Evolutionary conservation across 2,329 filamentous ascomycete species (phyloP).

Genomic region (Dothideomycetidae sp.): DNA sequence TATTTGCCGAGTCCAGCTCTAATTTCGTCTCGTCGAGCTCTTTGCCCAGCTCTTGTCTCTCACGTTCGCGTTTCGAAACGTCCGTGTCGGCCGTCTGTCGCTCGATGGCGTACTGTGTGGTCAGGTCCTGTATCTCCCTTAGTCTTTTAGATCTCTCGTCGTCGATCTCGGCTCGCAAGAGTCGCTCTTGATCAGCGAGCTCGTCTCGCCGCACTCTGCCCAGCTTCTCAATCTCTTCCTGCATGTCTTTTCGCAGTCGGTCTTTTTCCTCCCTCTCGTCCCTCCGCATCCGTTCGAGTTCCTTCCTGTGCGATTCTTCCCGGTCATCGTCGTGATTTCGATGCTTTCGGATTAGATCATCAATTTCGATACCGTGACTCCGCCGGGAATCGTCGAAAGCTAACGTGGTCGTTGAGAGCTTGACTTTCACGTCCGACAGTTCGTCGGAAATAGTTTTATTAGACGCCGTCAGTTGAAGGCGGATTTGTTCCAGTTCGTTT

Average conservation of each 20-base stretch:
- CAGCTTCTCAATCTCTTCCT: conserved; percentile 43
- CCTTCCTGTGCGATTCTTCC: conserved; percentile 39
- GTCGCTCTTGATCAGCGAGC: conserved; percentile 48
- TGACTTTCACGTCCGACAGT: conserved; percentile 46
- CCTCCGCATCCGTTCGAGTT: conserved; percentile 41
- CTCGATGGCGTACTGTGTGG: conserved; percentile 37
- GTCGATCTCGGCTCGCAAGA: conserved; percentile 51
- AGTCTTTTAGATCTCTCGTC: conserved; percentile 45
- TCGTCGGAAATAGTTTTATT: conserved; percentile 51
- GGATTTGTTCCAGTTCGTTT: conserved; percentile 41
- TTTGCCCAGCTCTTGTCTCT: conserved; percentile 34
- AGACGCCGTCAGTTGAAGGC: conserved; percentile 35
- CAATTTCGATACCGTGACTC: conserved; percentile 37
- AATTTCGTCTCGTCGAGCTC: conserved; percentile 36
- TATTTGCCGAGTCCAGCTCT: conserved; percentile 43
- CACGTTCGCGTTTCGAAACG: conserved; percentile 41
- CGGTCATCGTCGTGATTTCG: conserved; percentile 43
- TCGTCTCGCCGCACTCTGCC: conserved; percentile 52
- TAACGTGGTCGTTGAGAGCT: conserved; percentile 33
- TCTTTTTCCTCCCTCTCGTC: conserved; percentile 35
- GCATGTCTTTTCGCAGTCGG: conserved; percentile 28
- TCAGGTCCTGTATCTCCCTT: conserved; percentile 53
- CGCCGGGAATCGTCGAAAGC: conserved; percentile 39
- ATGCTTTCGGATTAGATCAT: conserved; percentile 39
- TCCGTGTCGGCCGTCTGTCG: conserved; percentile 34